Evolutionary conservation across 768 basidiomycete genomes (phyloP), one percentile per base, ranked within the genome.

Genomic region (Tricholoma terreum): DNA sequence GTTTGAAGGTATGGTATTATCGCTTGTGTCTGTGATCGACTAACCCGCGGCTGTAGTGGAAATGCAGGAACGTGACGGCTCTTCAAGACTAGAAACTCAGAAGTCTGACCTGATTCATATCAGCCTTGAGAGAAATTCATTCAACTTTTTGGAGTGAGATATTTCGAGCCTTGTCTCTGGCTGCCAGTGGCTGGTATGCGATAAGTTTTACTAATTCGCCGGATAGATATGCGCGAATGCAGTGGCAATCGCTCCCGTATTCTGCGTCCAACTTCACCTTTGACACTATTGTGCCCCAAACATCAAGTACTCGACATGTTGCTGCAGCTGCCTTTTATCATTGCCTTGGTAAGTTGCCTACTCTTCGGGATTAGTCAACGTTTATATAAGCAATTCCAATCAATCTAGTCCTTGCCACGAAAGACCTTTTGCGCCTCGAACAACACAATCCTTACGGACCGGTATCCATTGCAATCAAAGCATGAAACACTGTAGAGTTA

Each of bases 241-340:
- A 89, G 65, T 73, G 80, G 50, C 82, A 80, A 58, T 80, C 84
- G 0, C 77, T 86, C 53, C 79, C 86, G 22, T 72, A 70, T 48
- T 69, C 75, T 6, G 68, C 73, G 14, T 71, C 75, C 14, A 69
- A 73, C 55, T 73, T 92, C 33, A 76, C 72, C 9, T 90, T 92
- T 65, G 83, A 87, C 57, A 78, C 76, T 31, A 77, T 93, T 33
- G 87, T 84, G 9, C 90, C 89, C 9, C 80, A 73, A 59, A 67
- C 71, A 43, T 82, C 86, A 1, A 90, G 86, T 63, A 89, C 87
- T 4, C 78, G 82, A 9, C 89, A 86, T 65, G 87, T 93, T 35
- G 92, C 89, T 9, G 85, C 91, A 8, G 83, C 88, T 14, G 92
- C 85, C 4, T 86, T 94, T 68, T 91, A 94, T 69, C 90, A 94